These are phyloP conservation scores for Hypomontagnella submonticulosa DNA, from an alignment of 495 filamentous ascomycete species.

Conservation along the genomic window DNA sequence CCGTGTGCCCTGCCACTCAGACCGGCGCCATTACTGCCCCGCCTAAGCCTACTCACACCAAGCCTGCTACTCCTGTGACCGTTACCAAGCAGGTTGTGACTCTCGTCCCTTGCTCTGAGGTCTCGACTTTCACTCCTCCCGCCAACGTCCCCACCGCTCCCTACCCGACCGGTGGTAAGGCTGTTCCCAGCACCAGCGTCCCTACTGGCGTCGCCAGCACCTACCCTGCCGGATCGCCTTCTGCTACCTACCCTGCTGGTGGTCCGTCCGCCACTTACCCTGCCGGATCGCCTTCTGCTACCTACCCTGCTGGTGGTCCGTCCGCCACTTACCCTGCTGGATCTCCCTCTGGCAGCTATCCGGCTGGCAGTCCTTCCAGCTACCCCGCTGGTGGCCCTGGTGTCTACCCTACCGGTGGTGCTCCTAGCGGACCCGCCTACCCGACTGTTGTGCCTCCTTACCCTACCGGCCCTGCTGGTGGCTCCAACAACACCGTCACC, in stretches of 20 bases:
- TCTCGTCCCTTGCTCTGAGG: conserved; percentile 45
- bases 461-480: conserved; percentile 24
- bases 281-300: conserved; percentile 15
- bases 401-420: background rate
- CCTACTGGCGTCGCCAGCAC: conserved; percentile 20
- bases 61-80: conserved; percentile 36
- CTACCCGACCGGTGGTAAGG: conserved; percentile 39
- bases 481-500: conserved; percentile 25
- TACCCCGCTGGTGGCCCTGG: conserved; percentile 10
- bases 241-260: conserved; percentile 20
- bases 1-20: conserved; percentile 48
- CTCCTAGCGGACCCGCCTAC: conserved; percentile 17
- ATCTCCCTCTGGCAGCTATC: conserved; percentile 22
- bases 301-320: conserved; percentile 21
- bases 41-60: conserved; percentile 40
- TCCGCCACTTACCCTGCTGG: conserved; percentile 14
- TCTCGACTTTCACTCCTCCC: conserved; percentile 46
- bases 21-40: conserved; percentile 38
- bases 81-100: conserved; percentile 47
- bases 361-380: conserved; percentile 13
- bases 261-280: conserved; percentile 22
- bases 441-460: conserved; percentile 29
- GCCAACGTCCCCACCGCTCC: conserved; percentile 42
- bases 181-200: conserved; percentile 21
- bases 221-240: conserved; percentile 23